Base-by-base conservation (phyloP, 305 asterid species). In the Fraxinus sp. region DNA sequence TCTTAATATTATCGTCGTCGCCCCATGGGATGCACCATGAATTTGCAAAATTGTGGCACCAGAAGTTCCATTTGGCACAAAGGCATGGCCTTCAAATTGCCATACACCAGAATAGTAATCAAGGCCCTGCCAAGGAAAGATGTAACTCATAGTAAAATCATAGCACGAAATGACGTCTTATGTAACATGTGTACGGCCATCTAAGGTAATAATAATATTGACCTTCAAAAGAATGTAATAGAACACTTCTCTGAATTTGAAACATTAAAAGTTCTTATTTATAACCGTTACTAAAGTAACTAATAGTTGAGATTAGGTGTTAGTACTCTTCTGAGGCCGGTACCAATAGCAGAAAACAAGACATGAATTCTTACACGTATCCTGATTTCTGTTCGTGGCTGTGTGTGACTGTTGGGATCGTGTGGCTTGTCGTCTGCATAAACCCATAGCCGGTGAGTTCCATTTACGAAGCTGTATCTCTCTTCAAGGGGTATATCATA, bases 11-110 rank as follows among this genome's bases (percentile, higher is more conserved):
- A 85, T 80, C 5, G 82, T 85, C 3, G 86, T 83, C 0, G 86
- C 83, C 0, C 83, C 85, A 0, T 79, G 71, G 36, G 79, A 41
- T 30, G 87, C 89, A 0, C 88, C 87, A 46, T 85, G 90, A 14
- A 89, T 89, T 57, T 89, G 90, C 82, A 89, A 28, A 49, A 87
- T 87, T 5, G 87, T 86, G 0, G 79, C 88, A 3, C 90, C 88
- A 6, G 88, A 89, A 49, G 92, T 86, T 43, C 88, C 89, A 2
- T 80, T 87, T 13, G 89, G 90, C 33, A 86, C 87, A 46, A 75
- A 89, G 20, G 77, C 90, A 35, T 76, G 33, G 20, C 90, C 89
- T 75, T 89, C 92, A 35, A 89, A 86, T 80, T 89, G 89, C 87
- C 90, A 86, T 1, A 86, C 74, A 0, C 87, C 90, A 3, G 86